A percentile compares a stretch with the other conserved stretches of the same genome.
Conservation (phyloP, 1,139 yeast genomes). For the Suhomyces bolitotheri region DNA sequence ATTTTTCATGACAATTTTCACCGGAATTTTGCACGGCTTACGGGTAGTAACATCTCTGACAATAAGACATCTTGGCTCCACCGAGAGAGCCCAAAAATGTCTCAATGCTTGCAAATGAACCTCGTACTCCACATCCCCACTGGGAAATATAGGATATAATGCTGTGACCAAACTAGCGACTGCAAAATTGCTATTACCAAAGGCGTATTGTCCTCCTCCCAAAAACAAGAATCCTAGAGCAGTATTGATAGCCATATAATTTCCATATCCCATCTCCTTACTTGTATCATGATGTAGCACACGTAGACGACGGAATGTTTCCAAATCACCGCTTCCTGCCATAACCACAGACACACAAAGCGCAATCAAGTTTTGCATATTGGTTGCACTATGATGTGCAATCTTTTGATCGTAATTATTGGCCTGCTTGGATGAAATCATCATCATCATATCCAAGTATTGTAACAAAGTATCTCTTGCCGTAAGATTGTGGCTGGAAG, state of each 20-base stretch:
- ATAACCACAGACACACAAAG: constrained; percentile 70
- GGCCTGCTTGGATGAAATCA: constrained; percentile 50
- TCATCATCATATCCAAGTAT: constrained; percentile 62
- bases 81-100: constrained; percentile 89
- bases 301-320: constrained; percentile 70
- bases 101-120: constrained; percentile 82
- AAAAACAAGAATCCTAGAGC: constrained; percentile 85
- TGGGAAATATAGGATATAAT: constrained; percentile 72
- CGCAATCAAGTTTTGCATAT: constrained; percentile 60
- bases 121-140: constrained; percentile 42
- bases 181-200: constrained; percentile 62
- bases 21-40: constrained; percentile 53
- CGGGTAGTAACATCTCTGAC: constrained; percentile 67
- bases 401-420: constrained; percentile 60
- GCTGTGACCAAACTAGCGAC: constrained; percentile 75
- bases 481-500: constrained; percentile 60
- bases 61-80: constrained; percentile 77
- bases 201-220: constrained; percentile 92
- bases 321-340: constrained; percentile 92
- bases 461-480: constrained; percentile 63
- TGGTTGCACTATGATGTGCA: constrained; percentile 56
- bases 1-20: constrained; percentile 44
- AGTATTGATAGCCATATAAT: constrained; percentile 76
- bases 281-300: constrained; percentile 61
- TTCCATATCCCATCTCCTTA: constrained; percentile 58